Evolutionary conservation across 108 stramenopile species (phyloP), one percentile per base, ranked within the genome.

Genomic region (Mediolabrus comicus): DNA sequence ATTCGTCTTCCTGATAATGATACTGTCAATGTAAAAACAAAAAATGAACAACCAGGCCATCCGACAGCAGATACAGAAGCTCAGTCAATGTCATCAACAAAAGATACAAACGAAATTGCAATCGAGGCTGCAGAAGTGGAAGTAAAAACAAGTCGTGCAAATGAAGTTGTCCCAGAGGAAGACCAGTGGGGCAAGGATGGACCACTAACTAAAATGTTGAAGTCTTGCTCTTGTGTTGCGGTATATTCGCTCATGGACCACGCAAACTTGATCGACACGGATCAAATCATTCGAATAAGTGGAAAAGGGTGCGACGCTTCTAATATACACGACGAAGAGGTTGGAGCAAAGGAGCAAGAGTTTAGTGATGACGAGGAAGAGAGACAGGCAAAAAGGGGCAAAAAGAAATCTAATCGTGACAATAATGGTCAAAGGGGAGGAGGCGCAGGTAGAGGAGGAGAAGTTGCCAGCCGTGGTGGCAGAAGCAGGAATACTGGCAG

Each of bases 301-400:
- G 84, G 89, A 27, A 89, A 84, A 58, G 92, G 92, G 22, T 94
- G 90, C 62, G 88, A 94, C 69, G 92, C 92, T 4, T 94, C 92
- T 8, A 94, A 94, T 76, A 53, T 91, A 9, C 86, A 86, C 71
- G 92, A 94, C 63, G 92, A 94, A 68, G 92, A 94, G 64, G 69
- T 88, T 30, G 73, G 84, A 61, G 61, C 72, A 13, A 81, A 73
- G 26, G 92, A 91, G 65, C 78, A 85, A 59, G 69, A 91, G 59
- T 90, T 81, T 63, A 89, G 89, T 38, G 92, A 94, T 59, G 92
- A 94, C 61, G 92, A 94, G 72, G 67, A 89, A 52, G 92, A 94
- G 58, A 76, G 88, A 16, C 57, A 84, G 35, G 82, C 86, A 9
- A 90, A 87, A 22, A 19, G 43, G 71, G 75, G 72, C 26, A 65